Percentiles rank a stretch among this genome's conserved stretches.
phyloP scores from a whole-genome alignment of 257 asterid genomes.

The Solanum commersonii region DNA sequence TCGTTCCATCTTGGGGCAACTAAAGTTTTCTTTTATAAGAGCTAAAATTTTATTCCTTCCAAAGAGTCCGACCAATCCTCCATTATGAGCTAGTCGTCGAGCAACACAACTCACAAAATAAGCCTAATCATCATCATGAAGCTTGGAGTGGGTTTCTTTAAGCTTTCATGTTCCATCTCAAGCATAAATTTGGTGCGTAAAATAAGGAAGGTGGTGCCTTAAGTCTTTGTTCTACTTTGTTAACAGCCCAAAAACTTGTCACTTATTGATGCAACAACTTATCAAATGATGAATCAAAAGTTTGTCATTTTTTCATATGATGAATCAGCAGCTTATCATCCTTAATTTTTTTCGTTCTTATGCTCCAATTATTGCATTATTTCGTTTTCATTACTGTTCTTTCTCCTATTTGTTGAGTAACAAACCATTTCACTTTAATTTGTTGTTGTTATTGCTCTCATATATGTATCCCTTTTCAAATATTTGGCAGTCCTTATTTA shows the following conservation, averaged over 20 bases:
- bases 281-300: neutral
- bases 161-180: neutral
- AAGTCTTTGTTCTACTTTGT: neutral
- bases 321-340: neutral
- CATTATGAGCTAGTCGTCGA: neutral
- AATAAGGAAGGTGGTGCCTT: neutral
- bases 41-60: neutral
- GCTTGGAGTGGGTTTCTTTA: neutral
- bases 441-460: neutral
- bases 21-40: neutral
- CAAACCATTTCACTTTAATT: neutral
- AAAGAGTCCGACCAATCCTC: neutral
- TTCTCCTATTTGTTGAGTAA: neutral
- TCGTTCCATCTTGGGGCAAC: neutral
- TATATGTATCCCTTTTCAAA: neutral
- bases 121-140: neutral
- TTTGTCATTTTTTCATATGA: neutral
- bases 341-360: neutral
- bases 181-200: neutral
- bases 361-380: neutral
- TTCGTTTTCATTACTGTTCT: neutral
- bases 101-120: neutral
- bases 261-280: neutral
- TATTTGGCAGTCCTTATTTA: neutral
- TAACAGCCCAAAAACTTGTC: neutral